phyloP scores from a whole-genome alignment of 805 yeast species.

The Starmerella cellae region DNA sequence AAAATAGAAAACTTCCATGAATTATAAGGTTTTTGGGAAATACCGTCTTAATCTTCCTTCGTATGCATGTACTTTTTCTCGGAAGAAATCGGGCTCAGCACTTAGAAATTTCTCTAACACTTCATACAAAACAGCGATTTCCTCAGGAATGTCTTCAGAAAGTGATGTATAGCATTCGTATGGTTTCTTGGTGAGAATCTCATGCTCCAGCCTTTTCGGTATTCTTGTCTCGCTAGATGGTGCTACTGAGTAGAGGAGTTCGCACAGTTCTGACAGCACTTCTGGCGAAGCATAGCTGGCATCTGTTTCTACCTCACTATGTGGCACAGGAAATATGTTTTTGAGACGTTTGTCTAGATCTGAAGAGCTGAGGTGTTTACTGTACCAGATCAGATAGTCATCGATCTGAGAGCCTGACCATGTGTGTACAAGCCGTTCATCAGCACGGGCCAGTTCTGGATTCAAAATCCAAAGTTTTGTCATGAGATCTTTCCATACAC shows the following conservation, averaged over 20 bases:
- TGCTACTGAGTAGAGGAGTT: not conserved
- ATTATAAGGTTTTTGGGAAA: not conserved
- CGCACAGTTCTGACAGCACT: slow-evolving; percentile 9
- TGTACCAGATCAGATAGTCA: slow-evolving; percentile 41
- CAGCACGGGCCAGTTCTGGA: slow-evolving; percentile 21
- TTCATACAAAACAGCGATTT: not conserved
- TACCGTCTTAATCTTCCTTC: slow-evolving; percentile 5
- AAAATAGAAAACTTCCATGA: slow-evolving; percentile 1
- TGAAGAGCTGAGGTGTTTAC: slow-evolving; percentile 9
- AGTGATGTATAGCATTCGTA: not conserved
- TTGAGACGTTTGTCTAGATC: slow-evolving; percentile 10
- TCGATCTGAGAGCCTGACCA: slow-evolving; percentile 40
- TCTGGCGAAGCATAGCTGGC: not conserved
- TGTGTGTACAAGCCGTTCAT: slow-evolving; percentile 29
- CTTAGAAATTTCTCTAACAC: not conserved
- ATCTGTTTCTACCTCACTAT: not conserved
- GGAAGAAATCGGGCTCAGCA: not conserved
- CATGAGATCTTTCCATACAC: slow-evolving; percentile 28
- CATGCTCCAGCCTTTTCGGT: too few relatives aligned
- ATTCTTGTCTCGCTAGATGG: too few relatives aligned
- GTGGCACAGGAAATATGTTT: slow-evolving; percentile 19
- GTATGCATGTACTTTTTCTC: slow-evolving; percentile 3
- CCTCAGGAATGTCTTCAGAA: not conserved
- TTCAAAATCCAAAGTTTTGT: slow-evolving; percentile 22
- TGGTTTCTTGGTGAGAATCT: too few relatives aligned